These are phyloP conservation scores for Hypoxylon fuscum DNA, from an alignment of 495 filamentous ascomycete species.

Conservation along the genomic window DNA sequence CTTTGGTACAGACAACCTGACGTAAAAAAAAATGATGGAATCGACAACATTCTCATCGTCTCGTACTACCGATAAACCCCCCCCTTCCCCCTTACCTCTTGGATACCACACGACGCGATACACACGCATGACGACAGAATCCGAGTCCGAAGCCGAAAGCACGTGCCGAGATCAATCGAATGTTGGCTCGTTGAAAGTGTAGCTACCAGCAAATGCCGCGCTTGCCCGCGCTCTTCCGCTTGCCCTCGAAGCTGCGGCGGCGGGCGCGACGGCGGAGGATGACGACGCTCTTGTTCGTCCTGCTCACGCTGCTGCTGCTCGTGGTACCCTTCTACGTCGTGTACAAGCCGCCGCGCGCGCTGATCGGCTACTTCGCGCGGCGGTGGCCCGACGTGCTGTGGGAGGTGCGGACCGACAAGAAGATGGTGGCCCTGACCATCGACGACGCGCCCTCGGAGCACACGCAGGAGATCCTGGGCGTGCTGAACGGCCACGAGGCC, in stretches of 20 bases:
- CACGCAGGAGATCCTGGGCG: conserved; percentile 73
- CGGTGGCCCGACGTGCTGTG: conserved; percentile 82
- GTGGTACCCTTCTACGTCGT: conserved; percentile 67
- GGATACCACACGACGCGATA: neutral
- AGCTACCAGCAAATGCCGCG: conserved; percentile 44
- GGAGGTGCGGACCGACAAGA: conserved; percentile 64
- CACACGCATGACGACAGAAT: conserved; percentile 1
- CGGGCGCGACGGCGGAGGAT: conserved; percentile 65
- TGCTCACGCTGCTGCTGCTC: conserved; percentile 58
- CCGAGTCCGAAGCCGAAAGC: neutral
- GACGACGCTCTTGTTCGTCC: conserved; percentile 61
- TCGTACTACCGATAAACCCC: no score
- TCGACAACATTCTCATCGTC: no score
- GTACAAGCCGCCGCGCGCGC: conserved; percentile 75
- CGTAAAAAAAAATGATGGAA: no score
- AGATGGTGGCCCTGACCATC: conserved; percentile 80
- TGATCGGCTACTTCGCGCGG: conserved; percentile 73
- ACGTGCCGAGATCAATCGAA: neutral
- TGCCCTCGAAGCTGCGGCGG: conserved; percentile 60
- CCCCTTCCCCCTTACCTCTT: no score
- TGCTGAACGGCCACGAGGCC: conserved; percentile 65
- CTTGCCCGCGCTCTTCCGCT: conserved; percentile 55
- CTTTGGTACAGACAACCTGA: no score
- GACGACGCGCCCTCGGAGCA: conserved; percentile 82
- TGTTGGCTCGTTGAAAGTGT: neutral